phyloP scores from a whole-genome alignment of 257 asterid genomes.

The Linaria vulgaris region DNA sequence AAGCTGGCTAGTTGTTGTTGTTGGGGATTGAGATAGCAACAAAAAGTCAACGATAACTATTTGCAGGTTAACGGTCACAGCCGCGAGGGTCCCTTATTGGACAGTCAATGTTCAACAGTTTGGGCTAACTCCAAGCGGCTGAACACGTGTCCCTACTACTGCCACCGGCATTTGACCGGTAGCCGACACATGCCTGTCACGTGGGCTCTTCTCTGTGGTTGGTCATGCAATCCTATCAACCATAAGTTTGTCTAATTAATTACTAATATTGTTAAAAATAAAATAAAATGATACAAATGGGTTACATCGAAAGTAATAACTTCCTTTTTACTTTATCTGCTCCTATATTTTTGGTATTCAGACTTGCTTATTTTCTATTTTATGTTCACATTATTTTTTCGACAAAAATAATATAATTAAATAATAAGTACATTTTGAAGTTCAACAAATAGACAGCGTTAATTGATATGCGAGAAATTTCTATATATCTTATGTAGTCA shows the following conservation, averaged over 20 bases:
- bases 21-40: background rate
- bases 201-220: constrained; percentile 50
- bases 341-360: no score
- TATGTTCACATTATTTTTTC: no score
- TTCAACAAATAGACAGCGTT: no score
- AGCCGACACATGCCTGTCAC: constrained; percentile 58
- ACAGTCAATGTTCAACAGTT: constrained; percentile 36
- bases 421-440: no score
- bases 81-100: constrained; percentile 15
- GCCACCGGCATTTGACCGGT: constrained; percentile 88
- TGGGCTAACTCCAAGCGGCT: constrained; percentile 23
- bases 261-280: no score
- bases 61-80: constrained; percentile 23
- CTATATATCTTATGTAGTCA: no score
- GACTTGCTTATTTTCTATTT: no score
- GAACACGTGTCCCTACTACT: constrained; percentile 66
- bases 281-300: no score
- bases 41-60: constrained; percentile 42
- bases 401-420: no score
- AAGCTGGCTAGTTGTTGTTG: background rate
- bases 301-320: no score
- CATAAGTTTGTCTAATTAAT: constrained; percentile 3
- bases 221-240: constrained; percentile 18
- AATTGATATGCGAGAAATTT: no score
- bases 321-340: no score